A percentile compares a stretch with the other conserved stretches of the same genome.
Conservation (phyloP, 2,329 filamentous ascomycete genomes). For the Periconia sp. region DNA sequence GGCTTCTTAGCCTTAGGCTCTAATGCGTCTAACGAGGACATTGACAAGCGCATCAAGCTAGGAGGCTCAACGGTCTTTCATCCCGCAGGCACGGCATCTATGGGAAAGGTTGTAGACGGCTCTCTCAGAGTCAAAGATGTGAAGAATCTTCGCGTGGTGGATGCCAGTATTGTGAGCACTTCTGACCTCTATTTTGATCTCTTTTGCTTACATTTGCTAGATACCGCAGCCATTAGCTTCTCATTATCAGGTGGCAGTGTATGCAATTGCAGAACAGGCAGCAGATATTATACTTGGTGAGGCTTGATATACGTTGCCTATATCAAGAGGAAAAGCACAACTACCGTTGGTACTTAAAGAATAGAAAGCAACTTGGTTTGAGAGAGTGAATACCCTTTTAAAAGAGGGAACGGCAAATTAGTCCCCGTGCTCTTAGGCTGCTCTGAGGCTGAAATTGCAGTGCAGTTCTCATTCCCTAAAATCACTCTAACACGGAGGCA, state of each 20-base stretch:
- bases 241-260: constrained; percentile 29
- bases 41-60: constrained; percentile 56
- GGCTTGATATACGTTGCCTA: no score
- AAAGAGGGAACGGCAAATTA: no score
- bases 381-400: no score
- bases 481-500: no score
- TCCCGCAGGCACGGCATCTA: constrained; percentile 63
- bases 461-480: no score
- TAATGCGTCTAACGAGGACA: constrained; percentile 58
- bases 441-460: no score
- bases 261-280: constrained; percentile 32
- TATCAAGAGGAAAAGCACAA: no score
- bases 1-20: constrained; percentile 23
- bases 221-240: constrained; percentile 30
- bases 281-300: constrained; percentile 28
- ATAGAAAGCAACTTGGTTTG: no score
- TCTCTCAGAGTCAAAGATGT: constrained; percentile 59
- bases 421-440: no score
- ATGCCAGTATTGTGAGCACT: constrained; percentile 31
- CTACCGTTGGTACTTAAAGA: no score
- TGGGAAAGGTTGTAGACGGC: constrained; percentile 59
- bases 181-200: not conserved
- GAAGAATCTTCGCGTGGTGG: constrained; percentile 55
- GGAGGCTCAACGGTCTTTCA: constrained; percentile 58
- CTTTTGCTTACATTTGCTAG: constrained; percentile 4